Percentiles rank a stretch among this genome's conserved stretches.
phyloP scores from a whole-genome alignment of 345 rosid genomes.

The Corymbia maculata region DNA sequence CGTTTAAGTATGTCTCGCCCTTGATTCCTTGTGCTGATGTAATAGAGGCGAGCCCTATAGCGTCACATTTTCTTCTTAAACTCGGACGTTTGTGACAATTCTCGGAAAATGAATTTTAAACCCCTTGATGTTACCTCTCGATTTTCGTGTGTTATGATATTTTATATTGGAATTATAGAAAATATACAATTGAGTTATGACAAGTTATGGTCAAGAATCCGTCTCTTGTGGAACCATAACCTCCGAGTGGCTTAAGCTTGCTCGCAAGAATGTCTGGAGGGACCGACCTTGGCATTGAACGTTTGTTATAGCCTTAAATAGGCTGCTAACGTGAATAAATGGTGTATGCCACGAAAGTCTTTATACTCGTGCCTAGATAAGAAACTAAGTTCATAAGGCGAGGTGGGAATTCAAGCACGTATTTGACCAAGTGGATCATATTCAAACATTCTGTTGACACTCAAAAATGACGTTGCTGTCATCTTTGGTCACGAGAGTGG shows the following conservation, averaged over 20 bases:
- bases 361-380: fast-evolving
- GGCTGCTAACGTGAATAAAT: not conserved
- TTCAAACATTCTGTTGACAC: not conserved
- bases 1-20: not conserved
- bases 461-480: too few species aligned
- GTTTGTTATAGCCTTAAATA: not conserved
- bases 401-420: not conserved
- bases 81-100: not conserved
- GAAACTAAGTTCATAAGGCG: not conserved
- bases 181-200: not conserved
- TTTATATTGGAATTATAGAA: not conserved
- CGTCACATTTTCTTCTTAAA: not conserved
- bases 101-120: not conserved
- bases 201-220: not conserved
- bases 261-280: not conserved
- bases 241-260: not conserved
- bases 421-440: not conserved
- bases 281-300: not conserved
- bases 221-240: not conserved
- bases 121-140: not conserved
- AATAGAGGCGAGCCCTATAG: not conserved
- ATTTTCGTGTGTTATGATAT: not conserved
- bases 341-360: not conserved
- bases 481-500: too few species aligned
- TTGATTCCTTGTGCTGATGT: not conserved